phyloP scores from a whole-genome alignment of 441 rosid genomes.

The Euphorbia schlechtendalii region DNA sequence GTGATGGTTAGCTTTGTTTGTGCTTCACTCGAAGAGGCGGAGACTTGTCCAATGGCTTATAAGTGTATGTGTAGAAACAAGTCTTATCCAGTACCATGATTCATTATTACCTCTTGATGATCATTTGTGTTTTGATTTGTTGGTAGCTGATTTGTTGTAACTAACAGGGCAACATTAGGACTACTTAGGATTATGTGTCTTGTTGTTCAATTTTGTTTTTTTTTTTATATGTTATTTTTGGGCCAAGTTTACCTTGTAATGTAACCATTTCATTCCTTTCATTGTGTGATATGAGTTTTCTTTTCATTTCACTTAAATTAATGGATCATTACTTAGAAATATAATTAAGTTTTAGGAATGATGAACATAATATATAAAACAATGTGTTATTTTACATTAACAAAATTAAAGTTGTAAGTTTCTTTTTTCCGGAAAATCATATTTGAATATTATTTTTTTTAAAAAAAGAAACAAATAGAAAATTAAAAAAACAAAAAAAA shows the following conservation, averaged over 20 bases:
- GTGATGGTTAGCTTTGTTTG: slow-evolving; percentile 91
- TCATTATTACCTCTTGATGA: background rate
- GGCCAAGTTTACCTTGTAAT: slow-evolving; percentile 5
- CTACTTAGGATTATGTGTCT: background rate
- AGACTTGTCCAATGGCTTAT: slow-evolving; percentile 89
- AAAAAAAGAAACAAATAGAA: too few relatives aligned
- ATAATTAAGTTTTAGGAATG: too few relatives aligned
- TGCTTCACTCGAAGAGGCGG: slow-evolving; percentile 64
- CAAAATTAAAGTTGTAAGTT: too few relatives aligned
- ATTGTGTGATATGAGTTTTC: slow-evolving; percentile 16
- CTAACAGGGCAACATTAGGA: background rate
- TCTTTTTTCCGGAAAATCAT: too few relatives aligned
- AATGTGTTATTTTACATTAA: too few relatives aligned
- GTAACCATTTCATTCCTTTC: slow-evolving; percentile 8
- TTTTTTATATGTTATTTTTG: background rate
- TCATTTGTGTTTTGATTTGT: background rate
- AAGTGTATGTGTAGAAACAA: slow-evolving; percentile 80
- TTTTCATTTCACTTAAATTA: background rate
- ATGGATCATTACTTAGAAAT: background rate
- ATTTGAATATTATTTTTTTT: too few relatives aligned
- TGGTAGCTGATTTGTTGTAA: background rate
- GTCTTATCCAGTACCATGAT: slow-evolving; percentile 74
- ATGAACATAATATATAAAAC: too few relatives aligned
- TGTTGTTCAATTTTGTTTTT: background rate
- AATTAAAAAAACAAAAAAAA: too few relatives aligned